These are phyloP conservation scores for Ceratocystis eucalypticola DNA, from an alignment of 2,329 filamentous ascomycete genomes.

Conservation along the genomic window DNA sequence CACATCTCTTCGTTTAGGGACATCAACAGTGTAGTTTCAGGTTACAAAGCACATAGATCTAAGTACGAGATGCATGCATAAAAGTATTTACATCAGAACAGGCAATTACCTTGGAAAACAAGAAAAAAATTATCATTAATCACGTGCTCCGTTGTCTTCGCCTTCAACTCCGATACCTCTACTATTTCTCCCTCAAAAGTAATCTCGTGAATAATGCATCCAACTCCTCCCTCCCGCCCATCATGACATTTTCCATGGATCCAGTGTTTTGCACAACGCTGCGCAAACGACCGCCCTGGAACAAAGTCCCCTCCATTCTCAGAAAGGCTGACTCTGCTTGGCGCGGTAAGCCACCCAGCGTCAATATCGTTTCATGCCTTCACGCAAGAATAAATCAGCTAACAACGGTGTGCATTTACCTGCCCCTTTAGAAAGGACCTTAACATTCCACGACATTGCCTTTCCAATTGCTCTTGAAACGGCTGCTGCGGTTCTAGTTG, in stretches of 20 bases:
- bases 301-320: slow-evolving; percentile 24
- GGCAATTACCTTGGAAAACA: background rate
- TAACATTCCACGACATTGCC: slow-evolving; percentile 35
- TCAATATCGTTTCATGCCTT: background rate
- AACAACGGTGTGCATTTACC: slow-evolving; percentile 6
- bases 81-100: background rate
- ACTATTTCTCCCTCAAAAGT: background rate
- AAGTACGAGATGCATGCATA: background rate
- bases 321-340: slow-evolving; percentile 20
- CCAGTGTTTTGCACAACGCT: slow-evolving; percentile 31
- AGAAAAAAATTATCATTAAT: background rate
- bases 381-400: background rate
- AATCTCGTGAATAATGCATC: background rate
- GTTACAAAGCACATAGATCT: background rate
- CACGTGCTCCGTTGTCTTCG: background rate
- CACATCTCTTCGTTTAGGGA: background rate
- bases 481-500: slow-evolving; percentile 6
- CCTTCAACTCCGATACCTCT: background rate
- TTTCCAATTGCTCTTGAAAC: slow-evolving; percentile 26
- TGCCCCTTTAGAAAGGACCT: slow-evolving; percentile 27
- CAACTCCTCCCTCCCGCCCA: background rate
- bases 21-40: background rate
- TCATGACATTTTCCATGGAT: background rate
- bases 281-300: slow-evolving; percentile 29
- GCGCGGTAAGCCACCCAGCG: slow-evolving; percentile 23